A percentile compares a stretch with the other conserved stretches of the same genome.
phyloP scores from a whole-genome alignment of 768 basidiomycete genomes.

The Neoboletus subvelutipes region DNA sequence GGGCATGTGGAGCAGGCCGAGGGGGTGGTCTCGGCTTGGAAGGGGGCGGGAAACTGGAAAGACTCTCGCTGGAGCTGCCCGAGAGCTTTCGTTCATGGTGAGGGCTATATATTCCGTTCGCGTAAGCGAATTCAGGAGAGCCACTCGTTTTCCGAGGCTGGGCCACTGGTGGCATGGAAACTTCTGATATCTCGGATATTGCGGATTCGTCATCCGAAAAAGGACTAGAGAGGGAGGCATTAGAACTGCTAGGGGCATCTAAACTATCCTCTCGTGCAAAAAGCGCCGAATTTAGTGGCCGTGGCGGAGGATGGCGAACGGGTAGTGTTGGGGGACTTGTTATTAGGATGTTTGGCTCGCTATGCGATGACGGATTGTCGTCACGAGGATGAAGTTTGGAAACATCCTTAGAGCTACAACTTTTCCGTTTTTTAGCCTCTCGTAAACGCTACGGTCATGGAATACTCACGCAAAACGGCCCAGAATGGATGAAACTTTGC shows the following conservation, averaged over 20 bases:
- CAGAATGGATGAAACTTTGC: conserved; percentile 41
- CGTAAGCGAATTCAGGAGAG: not conserved
- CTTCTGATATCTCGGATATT: conserved; percentile 24
- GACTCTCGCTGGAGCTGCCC: conserved; percentile 25
- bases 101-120: not conserved
- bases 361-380: conserved; percentile 17
- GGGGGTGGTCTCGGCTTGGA: conserved; percentile 24
- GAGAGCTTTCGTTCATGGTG: conserved; percentile 14
- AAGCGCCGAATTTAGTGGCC: conserved; percentile 14
- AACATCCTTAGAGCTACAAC: conserved; percentile 24
- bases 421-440: not conserved
- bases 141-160: conserved; percentile 9
- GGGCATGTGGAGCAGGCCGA: conserved; percentile 17
- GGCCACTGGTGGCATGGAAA: conserved; percentile 8
- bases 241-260: conserved; percentile 20
- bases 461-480: conserved; percentile 31
- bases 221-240: conserved; percentile 26
- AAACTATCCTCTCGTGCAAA: conserved; percentile 22
- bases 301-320: conserved; percentile 22
- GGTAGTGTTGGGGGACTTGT: conserved; percentile 22
- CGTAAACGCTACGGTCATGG: not conserved
- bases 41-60: conserved; percentile 7
- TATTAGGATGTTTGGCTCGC: conserved; percentile 26
- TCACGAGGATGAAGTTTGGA: conserved; percentile 11
- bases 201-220: conserved; percentile 34